Base-by-base conservation (phyloP, 2,329 filamentous ascomycete species). In the Diaporthe sp. region DNA sequence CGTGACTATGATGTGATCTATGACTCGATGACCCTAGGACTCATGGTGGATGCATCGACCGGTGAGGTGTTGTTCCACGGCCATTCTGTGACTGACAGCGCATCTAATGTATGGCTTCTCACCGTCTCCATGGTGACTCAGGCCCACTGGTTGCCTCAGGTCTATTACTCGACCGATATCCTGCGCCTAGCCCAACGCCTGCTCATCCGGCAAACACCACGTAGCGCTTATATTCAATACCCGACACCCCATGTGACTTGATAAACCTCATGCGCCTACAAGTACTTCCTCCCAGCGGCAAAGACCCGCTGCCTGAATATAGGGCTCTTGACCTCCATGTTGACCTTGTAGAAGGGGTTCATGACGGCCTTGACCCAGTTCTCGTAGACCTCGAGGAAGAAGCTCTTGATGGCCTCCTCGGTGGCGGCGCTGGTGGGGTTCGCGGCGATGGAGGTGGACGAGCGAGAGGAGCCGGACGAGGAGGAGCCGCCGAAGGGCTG, bases 341-440 rank as follows among this genome's bases (percentile, higher is more conserved):
- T 96, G 73, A 93, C 91, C 72, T 90, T 89, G 87, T 98, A 98
- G 84, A 99, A 99, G 0, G 97, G 97, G 82, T 92, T 98, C 97
- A 99, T 98, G 75, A 96, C 92, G 17, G 96, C 94, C 89, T 99
- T 99, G 78, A 98, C 91, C 93, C 96, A 99, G 79, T 93, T 95
- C 86, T 99, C 97, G 86, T 98, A 98, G 17, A 98, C 94, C 82
- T 99, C 97, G 22, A 90, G 89, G 87, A 99, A 98, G 87, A 98
- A 99, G 85, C 95, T 95, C 82, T 95, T 92, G 80, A 98, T 94
- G 6, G 97, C 96, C 86, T 99, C 97, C 86, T 99, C 97, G 7
- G 96, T 98, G 82, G 96, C 95, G 8, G 95, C 93, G 75, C 93
- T 94, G 3, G 93, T 96, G 0, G 96, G 96, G 83, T 98, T 98